Evolutionary conservation across 176 grass and related monocot genomes (phyloP), one percentile per base, ranked within the genome.

Genomic region (Phyllostachys edulis): DNA sequence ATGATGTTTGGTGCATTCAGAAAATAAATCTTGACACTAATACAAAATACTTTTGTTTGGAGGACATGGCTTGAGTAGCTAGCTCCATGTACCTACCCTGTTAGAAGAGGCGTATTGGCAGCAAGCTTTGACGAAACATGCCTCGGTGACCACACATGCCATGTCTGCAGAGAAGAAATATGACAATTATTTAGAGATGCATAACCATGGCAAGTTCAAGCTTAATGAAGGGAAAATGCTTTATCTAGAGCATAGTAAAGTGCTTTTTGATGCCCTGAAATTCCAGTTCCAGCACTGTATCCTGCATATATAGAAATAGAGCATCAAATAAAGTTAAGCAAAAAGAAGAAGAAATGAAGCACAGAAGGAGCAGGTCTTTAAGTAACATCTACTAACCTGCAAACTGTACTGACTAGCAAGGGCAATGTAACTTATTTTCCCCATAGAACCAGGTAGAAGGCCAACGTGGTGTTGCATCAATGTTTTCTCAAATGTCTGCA

Each of bases 51-150:
- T 67, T 27, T 27, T 3, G n/a, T 44, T 21, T 1, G 9, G 9
- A 76, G 82, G 4, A 38, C 42, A 51, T 12, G 69, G 63, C 18
- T 61, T 50, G 26, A 71, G 40, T 51, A 26, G 65, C 52, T 38
- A 77, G 57, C 5, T 52, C 18, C 4, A 6, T 80, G 4, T 95
- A 95, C 93, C 93, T 95, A 90, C 37, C 93, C 90, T 32, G 90
- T 95, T 85, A 95, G 76, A 81, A 95, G 93, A 79, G 93, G 90
- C 13, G 90, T 95, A 79, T 95, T 90, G 34, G 93, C 93, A 81
- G 93, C 93, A 78, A 95, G 93, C 84, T 95, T 95, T 73, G 93
- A 87, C 9, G 93, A 83, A 75, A 95, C 93, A 84, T 90, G 93
- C 76, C 93, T 92, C 73, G 93, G 93, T 68, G 93, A 86, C 36